Conservation (phyloP, 1,284 basidiomycete genomes). For the Trichosporon sp. region DNA sequence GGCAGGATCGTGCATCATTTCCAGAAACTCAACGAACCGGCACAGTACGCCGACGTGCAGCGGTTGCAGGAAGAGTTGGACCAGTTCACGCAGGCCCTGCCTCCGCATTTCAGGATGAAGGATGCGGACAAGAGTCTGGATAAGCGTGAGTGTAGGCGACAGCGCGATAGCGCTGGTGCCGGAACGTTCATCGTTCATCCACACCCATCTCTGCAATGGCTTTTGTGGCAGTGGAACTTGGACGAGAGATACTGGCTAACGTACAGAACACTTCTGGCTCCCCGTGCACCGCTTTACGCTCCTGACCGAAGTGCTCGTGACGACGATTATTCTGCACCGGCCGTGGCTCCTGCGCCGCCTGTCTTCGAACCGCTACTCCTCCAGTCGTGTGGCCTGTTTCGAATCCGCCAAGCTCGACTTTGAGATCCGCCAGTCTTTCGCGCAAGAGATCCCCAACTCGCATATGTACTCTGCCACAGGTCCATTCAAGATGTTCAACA, state of each 20-base stretch:
- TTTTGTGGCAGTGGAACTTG: too few relatives aligned
- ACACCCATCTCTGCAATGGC: too few relatives aligned
- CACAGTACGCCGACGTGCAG: slow-evolving; percentile 82
- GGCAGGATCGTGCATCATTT: slow-evolving; percentile 93
- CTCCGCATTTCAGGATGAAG: slow-evolving; percentile 63
- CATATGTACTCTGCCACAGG: slow-evolving; percentile 41
- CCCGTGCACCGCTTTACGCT: slow-evolving; percentile 55
- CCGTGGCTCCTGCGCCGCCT: slow-evolving; percentile 54
- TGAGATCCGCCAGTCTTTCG: slow-evolving; percentile 52
- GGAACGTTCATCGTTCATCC: too few relatives aligned
- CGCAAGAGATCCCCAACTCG: slow-evolving; percentile 48
- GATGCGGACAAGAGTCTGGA: slow-evolving; percentile 79
- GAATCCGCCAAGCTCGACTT: slow-evolving; percentile 55
- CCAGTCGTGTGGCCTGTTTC: slow-evolving; percentile 52
- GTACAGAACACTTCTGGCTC: slow-evolving; percentile 44
- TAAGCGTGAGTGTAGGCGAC: slow-evolving; percentile 51
- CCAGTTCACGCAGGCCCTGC: slow-evolving; percentile 72
- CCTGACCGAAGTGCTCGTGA: slow-evolving; percentile 53
- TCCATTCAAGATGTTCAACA: slow-evolving; percentile 56
- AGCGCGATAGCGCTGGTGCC: too few relatives aligned
- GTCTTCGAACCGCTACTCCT: slow-evolving; percentile 49
- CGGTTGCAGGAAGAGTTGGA: slow-evolving; percentile 82
- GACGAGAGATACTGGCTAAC: background rate
- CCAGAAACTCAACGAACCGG: slow-evolving; percentile 79
- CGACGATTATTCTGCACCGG: slow-evolving; percentile 55